Evolutionary conservation across 768 basidiomycete genomes (phyloP).

Genomic region (Suillus americanus): DNA sequence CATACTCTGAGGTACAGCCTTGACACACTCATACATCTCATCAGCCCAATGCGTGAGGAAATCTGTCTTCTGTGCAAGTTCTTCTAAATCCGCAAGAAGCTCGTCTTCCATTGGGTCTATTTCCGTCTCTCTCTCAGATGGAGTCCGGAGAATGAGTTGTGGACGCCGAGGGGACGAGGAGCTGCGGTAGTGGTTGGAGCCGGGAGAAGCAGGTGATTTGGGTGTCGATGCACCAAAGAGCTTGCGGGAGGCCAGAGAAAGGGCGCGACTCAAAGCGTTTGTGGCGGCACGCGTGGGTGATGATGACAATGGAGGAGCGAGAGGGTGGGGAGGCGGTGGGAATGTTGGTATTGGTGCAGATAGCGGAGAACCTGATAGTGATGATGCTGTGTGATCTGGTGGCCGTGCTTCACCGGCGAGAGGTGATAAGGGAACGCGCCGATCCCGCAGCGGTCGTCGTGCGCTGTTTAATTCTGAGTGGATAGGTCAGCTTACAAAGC

Average conservation of each 20-base stretch:
- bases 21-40: slow-evolving; percentile 88
- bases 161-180: slow-evolving; percentile 59
- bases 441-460: slow-evolving; percentile 60
- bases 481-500: slow-evolving; percentile 13
- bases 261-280: slow-evolving; percentile 74
- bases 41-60: slow-evolving; percentile 94
- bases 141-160: slow-evolving; percentile 45
- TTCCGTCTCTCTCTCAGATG: slow-evolving; percentile 36
- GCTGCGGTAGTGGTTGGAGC: slow-evolving; percentile 36
- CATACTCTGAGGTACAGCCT: slow-evolving; percentile 81
- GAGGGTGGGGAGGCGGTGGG: slow-evolving; percentile 58
- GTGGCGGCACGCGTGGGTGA: slow-evolving; percentile 68
- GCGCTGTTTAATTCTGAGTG: slow-evolving; percentile 61
- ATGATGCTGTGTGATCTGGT: slow-evolving; percentile 31
- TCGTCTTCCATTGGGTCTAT: slow-evolving; percentile 79
- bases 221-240: slow-evolving; percentile 60
- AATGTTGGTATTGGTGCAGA: slow-evolving; percentile 38
- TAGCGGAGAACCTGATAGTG: slow-evolving; percentile 24
- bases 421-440: slow-evolving; percentile 48
- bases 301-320: slow-evolving; percentile 57
- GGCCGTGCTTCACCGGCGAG: slow-evolving; percentile 44
- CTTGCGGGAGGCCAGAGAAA: slow-evolving; percentile 81
- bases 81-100: slow-evolving; percentile 78
- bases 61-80: slow-evolving; percentile 94
- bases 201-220: slow-evolving; percentile 37